Evolutionary conservation across 2,329 filamentous ascomycete genomes (phyloP).

Genomic region (Botrytis deweyae): DNA sequence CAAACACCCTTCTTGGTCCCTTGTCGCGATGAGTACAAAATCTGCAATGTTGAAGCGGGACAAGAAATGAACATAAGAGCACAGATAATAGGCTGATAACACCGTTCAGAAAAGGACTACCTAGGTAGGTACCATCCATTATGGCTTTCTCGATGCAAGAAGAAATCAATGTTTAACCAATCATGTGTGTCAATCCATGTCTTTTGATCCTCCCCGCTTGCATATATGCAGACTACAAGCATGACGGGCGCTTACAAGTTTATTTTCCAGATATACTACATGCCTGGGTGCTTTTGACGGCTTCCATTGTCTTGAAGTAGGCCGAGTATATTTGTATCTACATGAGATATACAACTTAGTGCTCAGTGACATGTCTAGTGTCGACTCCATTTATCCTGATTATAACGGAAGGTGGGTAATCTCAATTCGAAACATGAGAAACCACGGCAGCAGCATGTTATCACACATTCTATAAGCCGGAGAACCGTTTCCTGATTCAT

Average conservation of each 20-base stretch:
- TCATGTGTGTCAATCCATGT: constrained; percentile 6
- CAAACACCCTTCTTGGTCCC: constrained; percentile 1
- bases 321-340: background rate
- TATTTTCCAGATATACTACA: background rate
- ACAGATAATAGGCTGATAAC: constrained; percentile 3
- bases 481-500: background rate
- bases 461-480: background rate
- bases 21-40: background rate
- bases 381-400: background rate
- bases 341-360: background rate
- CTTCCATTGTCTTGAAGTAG: constrained; percentile 4
- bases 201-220: constrained; percentile 19
- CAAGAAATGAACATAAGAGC: background rate
- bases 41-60: background rate
- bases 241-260: constrained; percentile 18
- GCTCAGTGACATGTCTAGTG: background rate
- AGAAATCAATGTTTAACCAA: background rate
- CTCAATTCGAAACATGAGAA: constrained; percentile 11
- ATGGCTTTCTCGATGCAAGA: constrained; percentile 2
- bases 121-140: background rate
- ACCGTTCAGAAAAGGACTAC: background rate
- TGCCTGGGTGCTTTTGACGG: background rate
- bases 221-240: constrained; percentile 13
- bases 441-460: background rate
- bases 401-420: background rate